phyloP scores from a whole-genome alignment of 2,329 filamentous ascomycete species.

The Trichoderma sp. region DNA sequence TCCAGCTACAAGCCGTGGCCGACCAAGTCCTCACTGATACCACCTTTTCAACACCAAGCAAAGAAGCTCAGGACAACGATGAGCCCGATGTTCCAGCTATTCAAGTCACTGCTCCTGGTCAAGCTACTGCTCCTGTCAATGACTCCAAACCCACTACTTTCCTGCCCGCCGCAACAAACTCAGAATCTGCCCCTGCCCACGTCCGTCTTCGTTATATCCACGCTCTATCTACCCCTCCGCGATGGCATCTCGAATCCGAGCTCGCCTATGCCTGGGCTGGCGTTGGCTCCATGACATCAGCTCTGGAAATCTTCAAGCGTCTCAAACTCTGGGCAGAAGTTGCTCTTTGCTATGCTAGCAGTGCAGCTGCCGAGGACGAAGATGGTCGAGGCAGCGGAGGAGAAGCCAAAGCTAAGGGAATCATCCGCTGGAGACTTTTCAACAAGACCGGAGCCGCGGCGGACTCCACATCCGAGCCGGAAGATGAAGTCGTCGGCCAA shows the following conservation, averaged over 20 bases:
- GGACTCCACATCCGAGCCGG: conserved; percentile 40
- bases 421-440: conserved; percentile 80
- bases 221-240: conserved; percentile 76
- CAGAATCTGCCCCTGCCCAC: conserved; percentile 75
- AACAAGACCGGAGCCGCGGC: conserved; percentile 52
- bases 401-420: conserved; percentile 77
- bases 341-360: conserved; percentile 78
- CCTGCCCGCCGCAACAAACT: conserved; percentile 71
- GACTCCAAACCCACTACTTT: conserved; percentile 68
- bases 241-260: conserved; percentile 94
- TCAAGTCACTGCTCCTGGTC: conserved; percentile 43
- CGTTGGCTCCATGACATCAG: conserved; percentile 83
- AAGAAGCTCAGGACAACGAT: conserved; percentile 32
- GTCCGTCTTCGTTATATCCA: conserved; percentile 83
- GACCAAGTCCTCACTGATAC: conserved; percentile 95
- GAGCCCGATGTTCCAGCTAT: conserved; percentile 46
- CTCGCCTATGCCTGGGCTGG: conserved; percentile 90
- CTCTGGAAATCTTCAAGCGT: conserved; percentile 93
- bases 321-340: conserved; percentile 94
- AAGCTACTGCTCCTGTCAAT: conserved; percentile 28
- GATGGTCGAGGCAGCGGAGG: conserved; percentile 56
- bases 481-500: conserved; percentile 51
- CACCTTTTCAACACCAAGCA: conserved; percentile 35
- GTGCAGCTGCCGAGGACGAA: conserved; percentile 58
- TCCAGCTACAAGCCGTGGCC: conserved; percentile 92